phyloP scores from a whole-genome alignment of 2,329 filamentous ascomycete species.

The Epichloe brachyelytri region DNA sequence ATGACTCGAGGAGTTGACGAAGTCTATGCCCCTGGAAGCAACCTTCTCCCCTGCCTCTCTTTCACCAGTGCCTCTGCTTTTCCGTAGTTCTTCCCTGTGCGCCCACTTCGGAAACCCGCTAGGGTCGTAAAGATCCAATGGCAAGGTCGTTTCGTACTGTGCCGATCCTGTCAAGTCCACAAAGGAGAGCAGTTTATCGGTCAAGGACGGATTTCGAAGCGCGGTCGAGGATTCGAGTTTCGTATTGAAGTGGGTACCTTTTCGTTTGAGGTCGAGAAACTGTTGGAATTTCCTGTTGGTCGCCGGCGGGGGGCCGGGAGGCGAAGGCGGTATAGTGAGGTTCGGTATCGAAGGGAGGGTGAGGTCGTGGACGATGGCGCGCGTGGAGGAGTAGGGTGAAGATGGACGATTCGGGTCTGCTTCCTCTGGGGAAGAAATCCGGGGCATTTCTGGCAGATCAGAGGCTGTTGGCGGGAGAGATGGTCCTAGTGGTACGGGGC shows the following conservation, averaged over 20 bases:
- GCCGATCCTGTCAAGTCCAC: slow-evolving; percentile 35
- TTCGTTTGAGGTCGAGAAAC: slow-evolving; percentile 66
- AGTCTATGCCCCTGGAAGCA: slow-evolving; percentile 34
- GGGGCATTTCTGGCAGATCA: slow-evolving; percentile 8
- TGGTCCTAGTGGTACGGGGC: slow-evolving; percentile 25
- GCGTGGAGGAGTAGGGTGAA: slow-evolving; percentile 56
- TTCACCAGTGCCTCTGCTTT: slow-evolving; percentile 32
- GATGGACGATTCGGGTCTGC: slow-evolving; percentile 10
- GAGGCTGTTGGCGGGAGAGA: slow-evolving; percentile 22
- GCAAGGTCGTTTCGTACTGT: slow-evolving; percentile 54
- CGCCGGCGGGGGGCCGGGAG: slow-evolving; percentile 42
- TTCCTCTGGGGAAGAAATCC: slow-evolving; percentile 14
- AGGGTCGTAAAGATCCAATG: slow-evolving; percentile 45
- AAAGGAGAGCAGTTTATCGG: slow-evolving; percentile 61
- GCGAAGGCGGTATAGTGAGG: slow-evolving; percentile 62
- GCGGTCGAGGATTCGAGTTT: slow-evolving; percentile 54
- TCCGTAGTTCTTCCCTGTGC: slow-evolving; percentile 35
- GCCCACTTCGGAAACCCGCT: slow-evolving; percentile 41
- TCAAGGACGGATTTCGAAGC: slow-evolving; percentile 58
- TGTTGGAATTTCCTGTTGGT: slow-evolving; percentile 56
- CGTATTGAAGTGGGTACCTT: slow-evolving; percentile 66
- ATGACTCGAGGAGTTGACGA: slow-evolving; percentile 26
- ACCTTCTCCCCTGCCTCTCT: slow-evolving; percentile 29
- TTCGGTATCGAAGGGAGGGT: slow-evolving; percentile 62
- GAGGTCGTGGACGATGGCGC: slow-evolving; percentile 53